These are phyloP conservation scores for Przewalskia tangutica DNA, from an alignment of 257 asterid species.

Conservation along the genomic window DNA sequence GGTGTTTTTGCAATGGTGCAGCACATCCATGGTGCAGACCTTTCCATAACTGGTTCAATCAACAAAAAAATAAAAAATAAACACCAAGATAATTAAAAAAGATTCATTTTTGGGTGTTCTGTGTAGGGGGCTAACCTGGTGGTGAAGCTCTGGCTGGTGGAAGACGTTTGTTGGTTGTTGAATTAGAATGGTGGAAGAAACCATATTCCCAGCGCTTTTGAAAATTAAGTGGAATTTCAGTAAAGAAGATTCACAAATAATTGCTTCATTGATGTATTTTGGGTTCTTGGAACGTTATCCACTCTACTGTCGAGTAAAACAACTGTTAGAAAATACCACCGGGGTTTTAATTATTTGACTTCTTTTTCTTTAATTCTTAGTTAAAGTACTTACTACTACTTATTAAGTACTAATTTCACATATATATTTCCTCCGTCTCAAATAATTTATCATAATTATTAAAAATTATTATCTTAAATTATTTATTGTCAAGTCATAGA, in stretches of 20 bases:
- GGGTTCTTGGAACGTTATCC: neutral
- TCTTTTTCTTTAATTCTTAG: no score
- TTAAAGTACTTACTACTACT: neutral
- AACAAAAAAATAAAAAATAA: neutral
- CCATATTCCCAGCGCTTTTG: neutral
- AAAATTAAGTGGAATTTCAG: neutral
- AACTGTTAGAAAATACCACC: neutral
- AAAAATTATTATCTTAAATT: no score
- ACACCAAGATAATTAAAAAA: neutral
- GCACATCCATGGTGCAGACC: conserved; percentile 6
- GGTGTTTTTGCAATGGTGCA: conserved; percentile 11
- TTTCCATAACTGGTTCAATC: conserved; percentile 21
- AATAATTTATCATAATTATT: no score
- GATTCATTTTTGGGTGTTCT: neutral
- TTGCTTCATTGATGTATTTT: neutral
- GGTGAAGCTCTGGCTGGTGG: neutral
- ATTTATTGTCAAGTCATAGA: no score
- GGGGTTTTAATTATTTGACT: neutral
- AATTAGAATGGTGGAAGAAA: conserved; percentile 2
- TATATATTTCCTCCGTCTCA: no score
- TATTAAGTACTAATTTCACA: no score
- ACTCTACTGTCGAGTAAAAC: neutral
- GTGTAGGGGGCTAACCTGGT: neutral
- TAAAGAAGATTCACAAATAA: neutral
- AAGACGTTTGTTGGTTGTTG: neutral